Conservation (phyloP, 345 rosid species). For the Trapa bicornis region DNA sequence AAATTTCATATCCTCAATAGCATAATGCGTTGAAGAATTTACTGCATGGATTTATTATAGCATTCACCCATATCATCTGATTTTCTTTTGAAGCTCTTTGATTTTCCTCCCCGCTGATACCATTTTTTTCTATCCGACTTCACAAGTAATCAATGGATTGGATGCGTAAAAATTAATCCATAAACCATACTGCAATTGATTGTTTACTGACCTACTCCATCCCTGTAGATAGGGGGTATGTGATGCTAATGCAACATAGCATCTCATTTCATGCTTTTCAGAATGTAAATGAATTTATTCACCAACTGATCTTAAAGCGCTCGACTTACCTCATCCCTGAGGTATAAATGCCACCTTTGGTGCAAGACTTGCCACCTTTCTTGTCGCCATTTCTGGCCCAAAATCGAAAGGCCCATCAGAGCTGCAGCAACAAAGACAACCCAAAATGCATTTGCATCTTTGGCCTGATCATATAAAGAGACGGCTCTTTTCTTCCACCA, state of each 20-base stretch:
- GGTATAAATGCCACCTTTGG: constrained; percentile 60
- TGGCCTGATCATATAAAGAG: constrained; percentile 62
- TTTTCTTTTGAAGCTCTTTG: not conserved
- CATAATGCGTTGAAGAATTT: not conserved
- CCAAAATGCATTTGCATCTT: constrained; percentile 83
- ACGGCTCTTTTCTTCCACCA: constrained; percentile 93
- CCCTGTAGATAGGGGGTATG: not conserved
- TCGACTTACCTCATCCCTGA: constrained; percentile 51
- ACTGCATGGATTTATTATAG: not conserved
- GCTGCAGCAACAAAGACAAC: constrained; percentile 90
- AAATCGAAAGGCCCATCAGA: constrained; percentile 77
- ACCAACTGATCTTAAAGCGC: not conserved
- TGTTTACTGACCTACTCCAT: not conserved
- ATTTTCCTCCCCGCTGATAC: not conserved
- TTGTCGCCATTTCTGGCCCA: constrained; percentile 93
- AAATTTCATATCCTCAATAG: not conserved
- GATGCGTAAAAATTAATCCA: not conserved
- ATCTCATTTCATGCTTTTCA: not conserved
- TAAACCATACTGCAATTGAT: not conserved
- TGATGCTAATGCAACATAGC: not conserved
- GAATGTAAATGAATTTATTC: not conserved
- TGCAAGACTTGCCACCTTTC: constrained; percentile 90
- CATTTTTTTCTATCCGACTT: not conserved
- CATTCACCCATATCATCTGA: not conserved
- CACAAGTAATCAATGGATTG: not conserved